Percentiles rank a stretch among this genome's conserved stretches.
phyloP scores from a whole-genome alignment of 352 stramenopile genomes.

The Globisporangium recalcitrans region DNA sequence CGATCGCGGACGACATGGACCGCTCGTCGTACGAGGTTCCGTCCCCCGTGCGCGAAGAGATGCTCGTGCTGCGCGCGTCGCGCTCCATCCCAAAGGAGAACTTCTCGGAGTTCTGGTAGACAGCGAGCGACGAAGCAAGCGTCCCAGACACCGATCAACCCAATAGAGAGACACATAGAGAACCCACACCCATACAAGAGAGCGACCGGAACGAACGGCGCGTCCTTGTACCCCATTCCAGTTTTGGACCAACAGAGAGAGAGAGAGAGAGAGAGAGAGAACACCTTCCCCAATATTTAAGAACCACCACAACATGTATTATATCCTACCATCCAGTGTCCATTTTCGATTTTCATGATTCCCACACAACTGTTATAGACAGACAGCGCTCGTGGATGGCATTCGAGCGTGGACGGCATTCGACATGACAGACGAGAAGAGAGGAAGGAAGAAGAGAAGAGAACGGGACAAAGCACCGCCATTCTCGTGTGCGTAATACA shows the following conservation, averaged over 20 bases:
- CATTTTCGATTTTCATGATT: background rate
- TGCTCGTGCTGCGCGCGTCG: slow-evolving; percentile 72
- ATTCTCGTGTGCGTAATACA: background rate
- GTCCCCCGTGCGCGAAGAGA: slow-evolving; percentile 61
- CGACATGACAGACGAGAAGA: background rate
- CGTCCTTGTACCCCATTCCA: background rate
- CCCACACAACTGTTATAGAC: too few relatives aligned
- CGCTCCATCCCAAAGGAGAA: slow-evolving; percentile 67
- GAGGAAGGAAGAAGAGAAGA: background rate
- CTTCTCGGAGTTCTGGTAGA: slow-evolving; percentile 73
- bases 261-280: background rate
- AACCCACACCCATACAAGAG: background rate
- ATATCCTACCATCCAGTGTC: background rate
- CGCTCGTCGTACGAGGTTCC: slow-evolving; percentile 38
- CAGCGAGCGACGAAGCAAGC: background rate
- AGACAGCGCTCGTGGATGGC: too few relatives aligned
- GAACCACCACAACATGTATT: background rate
- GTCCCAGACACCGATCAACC: background rate
- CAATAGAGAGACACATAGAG: slow-evolving; percentile 6
- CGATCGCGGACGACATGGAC: slow-evolving; percentile 58
- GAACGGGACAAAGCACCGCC: background rate
- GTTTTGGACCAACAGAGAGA: slow-evolving; percentile 1
- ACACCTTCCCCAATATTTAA: slow-evolving; percentile 1
- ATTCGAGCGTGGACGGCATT: background rate
- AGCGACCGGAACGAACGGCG: slow-evolving; percentile 6